Evolutionary conservation across 305 asterid genomes (phyloP), one percentile per base, ranked within the genome.

Genomic region (Withania somnifera): DNA sequence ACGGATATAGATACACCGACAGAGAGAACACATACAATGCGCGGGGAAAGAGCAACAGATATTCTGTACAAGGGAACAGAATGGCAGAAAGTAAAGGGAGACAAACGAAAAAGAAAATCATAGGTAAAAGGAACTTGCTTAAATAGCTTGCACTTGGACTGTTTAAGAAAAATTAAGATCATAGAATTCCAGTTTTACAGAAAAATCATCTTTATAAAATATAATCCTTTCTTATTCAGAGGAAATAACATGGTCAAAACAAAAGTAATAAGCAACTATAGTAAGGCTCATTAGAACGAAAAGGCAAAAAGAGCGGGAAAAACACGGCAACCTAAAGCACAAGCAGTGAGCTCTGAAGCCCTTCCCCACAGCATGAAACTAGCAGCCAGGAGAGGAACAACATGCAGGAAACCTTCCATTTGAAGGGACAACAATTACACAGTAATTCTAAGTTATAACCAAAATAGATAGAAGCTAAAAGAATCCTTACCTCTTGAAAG

Each of bases 401-500:
- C 79, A 47, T 47, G 26, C 14, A 73, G 60, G 60, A 73, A 50
- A 28, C n/a, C 45, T 50, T 75, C 45, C 10, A 30, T 26, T 47
- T 75, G 1, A 26, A 26, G 26, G 61, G 61, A 10, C 6, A 50
- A 69, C 3, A 22, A 6, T 69, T 75, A 75, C 26, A 75, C 10
- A 7, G 17, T 42, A 26, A 75, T 15, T 75, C 22, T 26, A 47
- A 28, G 17, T 26, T 11, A 26, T 19, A 15, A 26, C 79, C 24
- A 71, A 24, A 0, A 75, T 26, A 26, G 40, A 7, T 50, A 64
- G 7, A 80, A 80, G 78, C 61, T 30, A 30, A 19, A 52, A 22
- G 9, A 51, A 14, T 2, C 32, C 47, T 77, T 93, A 96, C 99
- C 98, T 87, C 98, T 88, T 68, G 96, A 83, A 81, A 96, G 97